Evolutionary conservation across 129 eudicot genomes (phyloP), one percentile per base, ranked within the genome.

Genomic region (Flaveria trinervia): DNA sequence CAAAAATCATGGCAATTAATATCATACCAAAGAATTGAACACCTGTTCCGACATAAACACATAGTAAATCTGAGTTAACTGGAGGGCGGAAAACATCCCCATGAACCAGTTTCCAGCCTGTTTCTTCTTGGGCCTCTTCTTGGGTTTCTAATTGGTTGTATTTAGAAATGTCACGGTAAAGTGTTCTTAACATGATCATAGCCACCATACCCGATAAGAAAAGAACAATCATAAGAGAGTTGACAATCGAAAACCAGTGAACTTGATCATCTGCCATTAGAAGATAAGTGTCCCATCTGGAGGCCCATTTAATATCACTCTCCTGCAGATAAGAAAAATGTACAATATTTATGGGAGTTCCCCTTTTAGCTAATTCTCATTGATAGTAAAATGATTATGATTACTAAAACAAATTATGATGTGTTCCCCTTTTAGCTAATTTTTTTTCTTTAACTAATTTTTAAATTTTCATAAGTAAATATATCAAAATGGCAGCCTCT

Each of bases 121-220:
- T 89, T 68, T 89, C 92, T 84, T 89, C 96, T 75, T 87, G 96
- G 61, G 95, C 91, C 36, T 88, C 93, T 81, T 88, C 93, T 73
- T 84, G 89, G 20, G 89, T 89, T 77, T 89, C 96, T 22, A 89
- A 70, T 30, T 89, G 88, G 85, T 89, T 89, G 88, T 89, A 89
- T 48, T 86, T 85, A 48, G 96, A 87, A 57, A 89, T 89, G 65
- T 89, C 96, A 49, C 92, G 92, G 59, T 89, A 87, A 51, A 89
- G 87, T 12, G 96, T 89, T 48, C 92, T 72, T 43, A 89, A 51
- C 96, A 89, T 89, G 82, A 89, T 89, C 96, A 89, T 87, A 43
- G 96, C 96, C 15, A 89, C 96, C 89, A 89, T 89, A 60, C 96
- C 96, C 20, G 92, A 89, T 66, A 89, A 82, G 88, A 89, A 89